Evolutionary conservation across 2,329 filamentous ascomycete genomes (phyloP).

Genomic region (Ascochyta lentis): DNA sequence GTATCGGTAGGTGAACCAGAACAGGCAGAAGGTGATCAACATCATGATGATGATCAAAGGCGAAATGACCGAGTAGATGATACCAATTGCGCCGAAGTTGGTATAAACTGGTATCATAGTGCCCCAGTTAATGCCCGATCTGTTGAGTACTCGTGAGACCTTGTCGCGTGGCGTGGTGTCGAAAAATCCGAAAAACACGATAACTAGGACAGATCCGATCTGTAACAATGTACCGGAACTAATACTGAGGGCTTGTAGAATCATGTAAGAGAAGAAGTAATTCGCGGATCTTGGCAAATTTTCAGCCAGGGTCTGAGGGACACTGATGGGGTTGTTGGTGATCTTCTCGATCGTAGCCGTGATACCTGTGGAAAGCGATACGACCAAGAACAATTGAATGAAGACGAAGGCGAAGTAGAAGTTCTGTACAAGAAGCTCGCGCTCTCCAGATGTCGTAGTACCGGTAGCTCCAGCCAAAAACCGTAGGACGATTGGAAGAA

Average conservation of each 20-base stretch:
- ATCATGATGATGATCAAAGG: constrained; percentile 93
- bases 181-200: constrained; percentile 78
- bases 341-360: constrained; percentile 70
- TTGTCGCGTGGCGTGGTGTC: constrained; percentile 85
- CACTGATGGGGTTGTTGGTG: constrained; percentile 67
- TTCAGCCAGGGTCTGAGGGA: constrained; percentile 74
- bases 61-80: constrained; percentile 88
- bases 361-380: constrained; percentile 81
- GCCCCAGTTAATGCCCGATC: constrained; percentile 85
- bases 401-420: constrained; percentile 97
- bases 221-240: constrained; percentile 90
- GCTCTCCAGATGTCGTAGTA: constrained; percentile 79
- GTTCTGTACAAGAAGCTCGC: constrained; percentile 82
- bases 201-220: constrained; percentile 76
- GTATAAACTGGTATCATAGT: constrained; percentile 96
- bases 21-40: constrained; percentile 85
- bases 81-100: constrained; percentile 87
- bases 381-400: constrained; percentile 91
- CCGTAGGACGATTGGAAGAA: constrained; percentile 81
- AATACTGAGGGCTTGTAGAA: constrained; percentile 88
- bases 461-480: constrained; percentile 77
- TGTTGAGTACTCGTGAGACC: constrained; percentile 80
- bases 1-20: constrained; percentile 97
- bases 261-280: constrained; percentile 99
- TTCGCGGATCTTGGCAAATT: constrained; percentile 88